A percentile compares a stretch with the other conserved stretches of the same genome.
phyloP scores from a whole-genome alignment of 2,329 filamentous ascomycete genomes.

The Neonectria punicea region DNA sequence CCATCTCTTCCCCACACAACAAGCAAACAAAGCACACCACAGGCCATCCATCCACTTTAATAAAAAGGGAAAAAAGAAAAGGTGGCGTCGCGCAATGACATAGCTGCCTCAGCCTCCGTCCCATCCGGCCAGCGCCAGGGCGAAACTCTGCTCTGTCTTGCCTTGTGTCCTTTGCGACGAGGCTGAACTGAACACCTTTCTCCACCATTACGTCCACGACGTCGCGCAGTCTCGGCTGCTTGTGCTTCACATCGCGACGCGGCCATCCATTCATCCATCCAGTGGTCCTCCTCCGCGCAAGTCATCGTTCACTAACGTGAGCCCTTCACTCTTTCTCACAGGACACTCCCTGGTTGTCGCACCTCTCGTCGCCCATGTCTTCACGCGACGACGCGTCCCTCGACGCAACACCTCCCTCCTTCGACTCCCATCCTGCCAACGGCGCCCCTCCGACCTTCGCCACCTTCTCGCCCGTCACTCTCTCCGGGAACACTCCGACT shows the following conservation, averaged over 20 bases:
- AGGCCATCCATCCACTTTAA: slow-evolving; percentile 5
- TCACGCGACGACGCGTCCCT: slow-evolving; percentile 50
- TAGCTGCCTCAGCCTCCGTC: slow-evolving; percentile 28
- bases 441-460: slow-evolving; percentile 78
- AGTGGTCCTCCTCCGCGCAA: not conserved
- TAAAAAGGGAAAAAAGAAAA: slow-evolving; percentile 9
- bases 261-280: not conserved
- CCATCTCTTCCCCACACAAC: slow-evolving; percentile 3
- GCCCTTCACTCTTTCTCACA: slow-evolving; percentile 30
- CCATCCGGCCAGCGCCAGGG: slow-evolving; percentile 20
- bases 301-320: slow-evolving; percentile 33
- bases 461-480: slow-evolving; percentile 86
- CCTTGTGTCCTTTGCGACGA: slow-evolving; percentile 29
- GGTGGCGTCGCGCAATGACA: slow-evolving; percentile 38
- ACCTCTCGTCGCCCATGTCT: slow-evolving; percentile 53
- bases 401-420: slow-evolving; percentile 48
- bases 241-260: slow-evolving; percentile 7
- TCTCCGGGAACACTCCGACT: slow-evolving; percentile 73
- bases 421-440: slow-evolving; percentile 45
- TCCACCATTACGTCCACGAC: not conserved
- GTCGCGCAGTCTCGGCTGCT: not conserved
- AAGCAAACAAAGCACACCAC: not conserved
- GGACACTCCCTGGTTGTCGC: slow-evolving; percentile 63
- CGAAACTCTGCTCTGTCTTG: slow-evolving; percentile 13
- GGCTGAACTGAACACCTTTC: slow-evolving; percentile 25